Percentiles rank a stretch among this genome's conserved stretches.
phyloP scores from a whole-genome alignment of 345 rosid species.

The Rhizophora apiculata region DNA sequence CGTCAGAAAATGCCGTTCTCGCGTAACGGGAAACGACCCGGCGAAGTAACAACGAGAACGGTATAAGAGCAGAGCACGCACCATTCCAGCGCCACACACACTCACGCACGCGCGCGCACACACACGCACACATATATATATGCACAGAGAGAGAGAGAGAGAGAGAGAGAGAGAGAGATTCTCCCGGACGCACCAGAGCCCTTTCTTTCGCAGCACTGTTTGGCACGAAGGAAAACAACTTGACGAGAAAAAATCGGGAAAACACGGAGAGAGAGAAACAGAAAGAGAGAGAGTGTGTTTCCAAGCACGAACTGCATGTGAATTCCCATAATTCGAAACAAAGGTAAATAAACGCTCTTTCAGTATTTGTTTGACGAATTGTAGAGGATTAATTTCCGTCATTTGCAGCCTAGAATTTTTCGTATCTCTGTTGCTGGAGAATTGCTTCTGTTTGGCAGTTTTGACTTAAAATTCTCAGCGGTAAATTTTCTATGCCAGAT shows the following conservation, averaged over 20 bases:
- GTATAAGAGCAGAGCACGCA: constrained; percentile 37
- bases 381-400: too few species aligned
- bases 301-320: constrained; percentile 14
- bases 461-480: neutral
- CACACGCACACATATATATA: too few species aligned
- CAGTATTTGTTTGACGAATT: constrained; percentile 10
- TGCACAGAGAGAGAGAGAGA: constrained; percentile 1
- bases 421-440: neutral
- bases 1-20: constrained; percentile 45
- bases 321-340: constrained; percentile 33
- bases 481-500: constrained; percentile 4
- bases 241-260: neutral
- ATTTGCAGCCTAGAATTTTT: neutral
- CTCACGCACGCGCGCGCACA: too few species aligned
- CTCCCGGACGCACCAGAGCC: constrained; percentile 14
- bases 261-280: neutral
- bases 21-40: constrained; percentile 27
- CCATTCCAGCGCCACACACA: constrained; percentile 11
- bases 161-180: constrained; percentile 16
- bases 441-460: neutral
- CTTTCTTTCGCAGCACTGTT: constrained; percentile 21
- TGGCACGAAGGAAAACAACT: neutral
- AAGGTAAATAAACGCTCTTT: constrained; percentile 19
- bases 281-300: neutral
- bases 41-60: constrained; percentile 18